A percentile compares a stretch with the other conserved stretches of the same genome.
phyloP scores from a whole-genome alignment of 2,329 filamentous ascomycete species.

The Pseudocercospora eumusae region DNA sequence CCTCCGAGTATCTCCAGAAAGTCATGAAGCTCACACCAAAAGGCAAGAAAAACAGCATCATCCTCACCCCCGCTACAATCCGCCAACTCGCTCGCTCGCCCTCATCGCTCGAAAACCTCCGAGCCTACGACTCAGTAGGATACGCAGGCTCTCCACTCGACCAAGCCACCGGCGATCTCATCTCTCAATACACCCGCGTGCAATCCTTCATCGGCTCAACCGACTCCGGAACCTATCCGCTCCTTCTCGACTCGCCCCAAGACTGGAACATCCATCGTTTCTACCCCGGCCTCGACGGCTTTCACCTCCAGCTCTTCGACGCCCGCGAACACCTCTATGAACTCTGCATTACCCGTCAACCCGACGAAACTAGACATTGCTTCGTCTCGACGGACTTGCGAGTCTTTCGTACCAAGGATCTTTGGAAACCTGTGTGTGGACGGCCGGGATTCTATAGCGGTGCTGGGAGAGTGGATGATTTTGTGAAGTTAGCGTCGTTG shows the following conservation, averaged over 20 bases:
- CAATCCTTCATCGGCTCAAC: conserved; percentile 23
- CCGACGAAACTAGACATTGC: conserved; percentile 12
- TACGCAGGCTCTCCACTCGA: conserved; percentile 23
- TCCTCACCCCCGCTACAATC: conserved; percentile 17
- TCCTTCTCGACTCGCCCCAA: conserved; percentile 14
- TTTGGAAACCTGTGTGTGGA: conserved; percentile 16
- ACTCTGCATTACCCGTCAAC: conserved; percentile 15
- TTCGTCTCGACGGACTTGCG: conserved; percentile 16
- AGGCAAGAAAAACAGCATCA: conserved; percentile 9
- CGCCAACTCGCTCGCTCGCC: conserved; percentile 12
- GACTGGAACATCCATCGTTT: conserved; percentile 27
- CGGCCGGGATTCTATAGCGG: conserved; percentile 16
- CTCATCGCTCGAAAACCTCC: conserved; percentile 4
- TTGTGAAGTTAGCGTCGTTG: conserved; percentile 22
- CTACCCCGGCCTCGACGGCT: conserved; percentile 7
- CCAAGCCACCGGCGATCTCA: conserved; percentile 17
- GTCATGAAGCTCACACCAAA: conserved; percentile 16
- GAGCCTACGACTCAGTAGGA: conserved; percentile 14
- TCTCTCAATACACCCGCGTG: conserved; percentile 19
- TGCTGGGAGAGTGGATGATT: conserved; percentile 25
- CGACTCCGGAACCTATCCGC: conserved; percentile 18
- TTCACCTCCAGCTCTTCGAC: conserved; percentile 17
- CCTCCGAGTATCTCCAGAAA: conserved; percentile 28
- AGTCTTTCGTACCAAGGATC: conserved; percentile 22
- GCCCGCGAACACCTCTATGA: conserved; percentile 19